Conservation (phyloP, 345 rosid species). For the Pelargonium nanum region DNA sequence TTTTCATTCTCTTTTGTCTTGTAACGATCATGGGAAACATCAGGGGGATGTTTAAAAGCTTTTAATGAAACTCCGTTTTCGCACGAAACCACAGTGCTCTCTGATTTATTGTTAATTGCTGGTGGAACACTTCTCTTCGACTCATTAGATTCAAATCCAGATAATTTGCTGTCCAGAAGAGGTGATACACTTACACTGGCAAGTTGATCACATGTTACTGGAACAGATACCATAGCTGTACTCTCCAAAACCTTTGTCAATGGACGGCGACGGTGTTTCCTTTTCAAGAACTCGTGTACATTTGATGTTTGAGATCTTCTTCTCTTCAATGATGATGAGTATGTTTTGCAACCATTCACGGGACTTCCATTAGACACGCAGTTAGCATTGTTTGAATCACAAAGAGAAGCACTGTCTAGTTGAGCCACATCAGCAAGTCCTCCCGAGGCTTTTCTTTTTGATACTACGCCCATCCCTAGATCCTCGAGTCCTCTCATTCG, state of each 20-base stretch:
- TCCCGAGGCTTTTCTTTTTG: slow-evolving; percentile 31
- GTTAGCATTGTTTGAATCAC: slow-evolving; percentile 31
- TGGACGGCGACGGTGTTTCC: slow-evolving; percentile 70
- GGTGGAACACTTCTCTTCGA: slow-evolving; percentile 11
- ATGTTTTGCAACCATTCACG: slow-evolving; percentile 37
- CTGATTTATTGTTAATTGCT: slow-evolving; percentile 14
- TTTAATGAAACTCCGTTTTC: slow-evolving; percentile 15
- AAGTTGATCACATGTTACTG: slow-evolving; percentile 22
- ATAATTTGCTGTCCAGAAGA: slow-evolving; percentile 16
- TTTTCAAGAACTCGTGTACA: slow-evolving; percentile 50
- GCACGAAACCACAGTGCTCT: slow-evolving; percentile 23
- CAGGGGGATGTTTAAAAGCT: slow-evolving; percentile 15
- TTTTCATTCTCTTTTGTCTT: slow-evolving; percentile 19
- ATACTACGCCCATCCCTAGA: slow-evolving; percentile 52
- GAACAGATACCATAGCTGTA: slow-evolving; percentile 39
- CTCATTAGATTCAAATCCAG: slow-evolving; percentile 21
- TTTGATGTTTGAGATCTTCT: slow-evolving; percentile 59
- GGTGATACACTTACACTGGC: slow-evolving; percentile 20
- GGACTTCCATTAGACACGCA: slow-evolving; percentile 41
- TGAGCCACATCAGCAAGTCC: slow-evolving; percentile 23
- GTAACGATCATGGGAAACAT: slow-evolving; percentile 12
- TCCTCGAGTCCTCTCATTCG: slow-evolving; percentile 99
- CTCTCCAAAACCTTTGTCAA: slow-evolving; percentile 86
- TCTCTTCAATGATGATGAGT: slow-evolving; percentile 35
- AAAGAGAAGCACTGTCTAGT: slow-evolving; percentile 28